A percentile compares a stretch with the other conserved stretches of the same genome.
Conservation (phyloP, 73 alveolate genomes). For the Blepharisma stoltei region DNA sequence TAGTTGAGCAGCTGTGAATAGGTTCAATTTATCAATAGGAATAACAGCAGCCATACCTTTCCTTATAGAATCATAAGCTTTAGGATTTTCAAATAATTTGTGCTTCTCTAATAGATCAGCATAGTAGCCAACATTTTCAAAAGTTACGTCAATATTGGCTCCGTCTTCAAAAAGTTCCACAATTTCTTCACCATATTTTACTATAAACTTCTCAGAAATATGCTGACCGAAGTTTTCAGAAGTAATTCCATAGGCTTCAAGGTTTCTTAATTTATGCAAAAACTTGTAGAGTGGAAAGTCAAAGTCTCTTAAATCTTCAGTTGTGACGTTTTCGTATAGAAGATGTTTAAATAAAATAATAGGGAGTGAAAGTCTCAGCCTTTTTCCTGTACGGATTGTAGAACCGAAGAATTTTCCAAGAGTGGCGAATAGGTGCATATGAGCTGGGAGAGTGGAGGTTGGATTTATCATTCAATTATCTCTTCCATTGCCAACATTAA, state of each 20-base stretch:
- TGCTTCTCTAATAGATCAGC: conserved; percentile 56
- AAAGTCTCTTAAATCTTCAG: conserved; percentile 62
- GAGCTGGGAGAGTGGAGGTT: conserved; percentile 56
- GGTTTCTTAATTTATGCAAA: conserved; percentile 54
- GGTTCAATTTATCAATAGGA: conserved; percentile 59
- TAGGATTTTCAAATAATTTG: conserved; percentile 61
- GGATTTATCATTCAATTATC: conserved; percentile 89
- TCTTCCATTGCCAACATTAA: conserved; percentile 72
- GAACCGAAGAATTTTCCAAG: conserved; percentile 83
- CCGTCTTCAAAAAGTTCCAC: conserved; percentile 65
- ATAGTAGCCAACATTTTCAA: conserved; percentile 51
- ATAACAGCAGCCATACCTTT: conserved; percentile 73
- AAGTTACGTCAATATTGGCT: conserved; percentile 47
- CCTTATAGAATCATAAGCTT: conserved; percentile 61
- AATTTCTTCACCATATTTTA: conserved; percentile 70
- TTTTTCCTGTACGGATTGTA: conserved; percentile 69
- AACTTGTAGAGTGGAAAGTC: conserved; percentile 65
- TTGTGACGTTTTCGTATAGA: conserved; percentile 46
- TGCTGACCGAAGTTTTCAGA: conserved; percentile 32
- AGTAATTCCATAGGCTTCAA: conserved; percentile 36
- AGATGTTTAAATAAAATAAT: conserved; percentile 83
- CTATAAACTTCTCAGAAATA: conserved; percentile 57
- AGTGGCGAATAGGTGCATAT: conserved; percentile 68
- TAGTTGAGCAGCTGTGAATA: conserved; percentile 72
- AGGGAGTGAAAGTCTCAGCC: conserved; percentile 74